Percentiles rank a stretch among this genome's conserved stretches.
These are phyloP conservation scores for Sergeia podlipaevii DNA, from an alignment of 208 protist species.

Conservation along the genomic window DNA sequence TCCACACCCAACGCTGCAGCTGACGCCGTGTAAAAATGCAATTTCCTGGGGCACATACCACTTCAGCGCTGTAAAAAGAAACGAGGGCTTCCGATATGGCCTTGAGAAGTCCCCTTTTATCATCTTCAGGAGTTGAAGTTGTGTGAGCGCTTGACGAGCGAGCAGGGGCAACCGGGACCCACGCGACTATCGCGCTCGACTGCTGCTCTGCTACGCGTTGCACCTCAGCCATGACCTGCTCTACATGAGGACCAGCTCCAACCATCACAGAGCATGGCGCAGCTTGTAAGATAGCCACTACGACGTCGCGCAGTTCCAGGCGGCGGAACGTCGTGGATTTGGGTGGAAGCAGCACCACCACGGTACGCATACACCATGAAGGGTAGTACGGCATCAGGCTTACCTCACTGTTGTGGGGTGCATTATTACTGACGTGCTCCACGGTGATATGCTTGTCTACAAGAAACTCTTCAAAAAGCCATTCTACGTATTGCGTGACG, in stretches of 20 bases:
- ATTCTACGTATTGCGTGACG: constrained; percentile 50
- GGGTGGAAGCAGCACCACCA: constrained; percentile 53
- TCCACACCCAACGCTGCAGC: constrained; percentile 45
- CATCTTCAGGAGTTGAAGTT: not conserved
- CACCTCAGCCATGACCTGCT: constrained; percentile 22
- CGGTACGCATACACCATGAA: constrained; percentile 28
- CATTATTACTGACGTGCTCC: not conserved
- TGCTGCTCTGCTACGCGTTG: not conserved
- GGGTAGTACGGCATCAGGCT: constrained; percentile 41
- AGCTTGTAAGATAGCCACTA: constrained; percentile 32
- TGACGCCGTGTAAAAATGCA: constrained; percentile 32
- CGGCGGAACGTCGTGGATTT: not conserved
- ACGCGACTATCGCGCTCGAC: constrained; percentile 7
- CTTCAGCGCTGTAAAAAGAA: constrained; percentile 26
- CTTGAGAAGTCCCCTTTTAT: constrained; percentile 12
- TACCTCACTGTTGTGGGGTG: not conserved
- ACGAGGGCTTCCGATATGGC: constrained; percentile 15
- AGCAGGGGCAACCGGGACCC: constrained; percentile 21
- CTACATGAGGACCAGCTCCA: constrained; percentile 6
- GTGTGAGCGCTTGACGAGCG: not conserved
- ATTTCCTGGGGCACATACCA: constrained; percentile 31
- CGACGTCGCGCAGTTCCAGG: constrained; percentile 10
- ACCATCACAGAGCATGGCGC: constrained; percentile 57
- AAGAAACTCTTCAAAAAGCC: constrained; percentile 51
- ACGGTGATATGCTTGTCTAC: constrained; percentile 27